These are phyloP conservation scores for Lichtheimia ramosa DNA, from an alignment of 371 early-diverging fungal species.

Conservation along the genomic window DNA sequence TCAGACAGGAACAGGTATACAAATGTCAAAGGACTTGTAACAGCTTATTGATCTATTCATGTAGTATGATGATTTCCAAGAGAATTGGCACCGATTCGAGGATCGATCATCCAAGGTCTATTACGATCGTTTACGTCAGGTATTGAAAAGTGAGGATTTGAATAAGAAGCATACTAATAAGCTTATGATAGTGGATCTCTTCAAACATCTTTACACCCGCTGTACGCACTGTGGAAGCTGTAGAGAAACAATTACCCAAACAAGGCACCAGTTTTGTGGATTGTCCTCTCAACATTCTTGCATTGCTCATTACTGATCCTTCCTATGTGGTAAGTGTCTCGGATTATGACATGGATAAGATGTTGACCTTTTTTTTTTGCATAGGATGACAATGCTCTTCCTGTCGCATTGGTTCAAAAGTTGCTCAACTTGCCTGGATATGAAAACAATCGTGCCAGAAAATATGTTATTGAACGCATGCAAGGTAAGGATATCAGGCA, in stretches of 20 bases:
- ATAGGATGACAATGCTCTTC: slow-evolving; percentile 7
- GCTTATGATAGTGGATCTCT: slow-evolving; percentile 8
- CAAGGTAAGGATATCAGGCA: slow-evolving; percentile 6
- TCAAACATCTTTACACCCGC: slow-evolving; percentile 10
- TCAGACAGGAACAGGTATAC: slow-evolving; percentile 14
- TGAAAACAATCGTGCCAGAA: slow-evolving; percentile 8
- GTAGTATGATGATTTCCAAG: slow-evolving; percentile 12
- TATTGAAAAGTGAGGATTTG: slow-evolving; percentile 5
- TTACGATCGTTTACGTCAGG: slow-evolving; percentile 14
- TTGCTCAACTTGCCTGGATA: slow-evolving; percentile 9
- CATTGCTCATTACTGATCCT: slow-evolving; percentile 12
- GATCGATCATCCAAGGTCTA: slow-evolving; percentile 16
- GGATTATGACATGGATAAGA: background rate
- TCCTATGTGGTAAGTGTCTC: slow-evolving; percentile 2
- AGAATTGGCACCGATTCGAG: slow-evolving; percentile 18
- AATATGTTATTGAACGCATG: slow-evolving; percentile 13
- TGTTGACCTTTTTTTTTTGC: background rate
- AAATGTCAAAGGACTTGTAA: too few relatives aligned
- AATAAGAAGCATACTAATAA: background rate
- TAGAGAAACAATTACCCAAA: slow-evolving; percentile 14
- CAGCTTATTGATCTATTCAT: too few relatives aligned
- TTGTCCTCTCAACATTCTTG: slow-evolving; percentile 13
- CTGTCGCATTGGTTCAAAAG: slow-evolving; percentile 8
- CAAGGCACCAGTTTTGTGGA: slow-evolving; percentile 10
- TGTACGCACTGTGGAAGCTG: slow-evolving; percentile 5